Conservation (phyloP, 1,139 yeast species). For the Geotrichum phurueaensis region DNA sequence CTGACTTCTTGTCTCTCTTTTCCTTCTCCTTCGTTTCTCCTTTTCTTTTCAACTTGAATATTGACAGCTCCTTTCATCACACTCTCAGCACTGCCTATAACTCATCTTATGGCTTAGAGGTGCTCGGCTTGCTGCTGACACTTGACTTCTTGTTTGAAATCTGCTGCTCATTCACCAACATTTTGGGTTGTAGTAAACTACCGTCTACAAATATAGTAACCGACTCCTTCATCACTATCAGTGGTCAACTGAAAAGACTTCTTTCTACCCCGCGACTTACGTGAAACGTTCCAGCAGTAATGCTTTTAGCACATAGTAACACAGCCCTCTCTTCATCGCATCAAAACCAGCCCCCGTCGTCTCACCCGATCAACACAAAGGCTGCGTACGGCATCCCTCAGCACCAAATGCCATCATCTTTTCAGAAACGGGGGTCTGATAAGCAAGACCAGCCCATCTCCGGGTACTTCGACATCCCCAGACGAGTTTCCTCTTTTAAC, state of each 20-base stretch:
- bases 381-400: not conserved
- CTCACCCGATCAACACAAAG: conserved; percentile 1
- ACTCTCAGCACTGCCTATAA: not conserved
- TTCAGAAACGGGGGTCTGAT: not conserved
- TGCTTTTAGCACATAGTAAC: not conserved
- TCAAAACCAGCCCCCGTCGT: not conserved
- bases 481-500: not conserved
- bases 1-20: not conserved
- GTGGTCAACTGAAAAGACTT: too few species aligned
- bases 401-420: not conserved
- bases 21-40: not conserved
- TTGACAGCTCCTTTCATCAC: not conserved
- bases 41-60: not conserved
- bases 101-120: not conserved
- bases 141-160: not conserved
- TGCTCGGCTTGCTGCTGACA: not conserved
- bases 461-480: conserved; percentile 12
- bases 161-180: not conserved
- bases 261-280: not conserved
- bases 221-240: not conserved
- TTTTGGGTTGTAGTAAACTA: not conserved
- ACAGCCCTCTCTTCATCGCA: not conserved
- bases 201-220: not conserved
- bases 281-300: too few species aligned
- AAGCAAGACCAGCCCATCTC: not conserved